A percentile compares a stretch with the other conserved stretches of the same genome.
Evolutionary conservation across 352 stramenopile species (phyloP).

Genomic region (Lagenidium giganteum): DNA sequence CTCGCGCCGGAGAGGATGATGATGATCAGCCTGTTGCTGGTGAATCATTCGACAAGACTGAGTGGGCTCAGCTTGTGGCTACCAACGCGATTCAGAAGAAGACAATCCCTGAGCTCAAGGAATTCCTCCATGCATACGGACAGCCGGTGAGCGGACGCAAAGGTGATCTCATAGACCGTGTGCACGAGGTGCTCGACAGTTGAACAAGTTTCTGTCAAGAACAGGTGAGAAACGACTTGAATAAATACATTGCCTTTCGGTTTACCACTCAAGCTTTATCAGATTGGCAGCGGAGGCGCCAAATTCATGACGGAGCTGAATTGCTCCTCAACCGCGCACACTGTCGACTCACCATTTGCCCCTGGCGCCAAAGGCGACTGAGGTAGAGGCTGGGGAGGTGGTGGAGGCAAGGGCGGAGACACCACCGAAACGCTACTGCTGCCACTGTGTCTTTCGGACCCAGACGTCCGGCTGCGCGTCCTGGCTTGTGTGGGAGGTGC

Average conservation of each 20-base stretch:
- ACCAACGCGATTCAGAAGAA: constrained; percentile 66
- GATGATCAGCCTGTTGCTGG: constrained; percentile 16
- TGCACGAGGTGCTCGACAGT: constrained; percentile 37
- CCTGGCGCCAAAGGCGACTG: neutral
- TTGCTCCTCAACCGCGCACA: constrained; percentile 18
- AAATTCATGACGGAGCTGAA: constrained; percentile 20
- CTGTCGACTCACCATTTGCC: constrained; percentile 8
- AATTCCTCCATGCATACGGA: constrained; percentile 48
- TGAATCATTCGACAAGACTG: constrained; percentile 37
- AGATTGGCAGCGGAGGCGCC: constrained; percentile 10
- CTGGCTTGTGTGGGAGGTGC: no score
- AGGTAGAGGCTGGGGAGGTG: neutral
- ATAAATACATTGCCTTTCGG: neutral
- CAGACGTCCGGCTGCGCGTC: no score
- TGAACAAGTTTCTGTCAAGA: no score
- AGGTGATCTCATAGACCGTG: constrained; percentile 50
- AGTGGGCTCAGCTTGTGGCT: constrained; percentile 42
- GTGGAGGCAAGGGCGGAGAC: no score
- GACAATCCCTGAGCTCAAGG: constrained; percentile 62
- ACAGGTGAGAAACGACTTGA: neutral
- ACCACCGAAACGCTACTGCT: no score
- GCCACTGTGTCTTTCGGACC: no score
- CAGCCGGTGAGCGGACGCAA: constrained; percentile 45
- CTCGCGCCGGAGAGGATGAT: constrained; percentile 7
- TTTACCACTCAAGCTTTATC: constrained; percentile 1